Base-by-base conservation (phyloP, 352 stramenopile genomes). In the Phytophthora palmivora region DNA sequence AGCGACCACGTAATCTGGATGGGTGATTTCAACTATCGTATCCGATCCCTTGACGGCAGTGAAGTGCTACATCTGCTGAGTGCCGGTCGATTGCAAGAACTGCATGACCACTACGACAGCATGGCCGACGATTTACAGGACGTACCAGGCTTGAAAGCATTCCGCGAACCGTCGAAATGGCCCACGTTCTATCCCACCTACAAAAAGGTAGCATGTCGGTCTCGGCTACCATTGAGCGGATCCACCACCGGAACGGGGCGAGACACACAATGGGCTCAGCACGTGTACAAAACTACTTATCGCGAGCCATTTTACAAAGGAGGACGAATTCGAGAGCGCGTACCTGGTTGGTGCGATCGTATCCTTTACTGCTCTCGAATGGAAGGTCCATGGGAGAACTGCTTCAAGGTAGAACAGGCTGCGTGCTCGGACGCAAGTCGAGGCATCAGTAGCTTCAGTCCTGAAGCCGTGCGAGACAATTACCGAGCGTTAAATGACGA, bases 1-100 rank as follows among this genome's bases (percentile, higher is more conserved):
- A 91, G 87, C 24, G 76, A 91, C 51, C 82, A 95, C 47, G 72
- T 93, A 7, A 65, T 95, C 24, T 92, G 84, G 82, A 87, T 92
- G 71, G 87, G 87, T 2, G 84, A 95, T 60, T 84, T 95, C 33
- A 92, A 91, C 67, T 93, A 92, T 64, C 78, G 78, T 8, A 78
- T 91, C 50, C 63, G 84, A 24, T 70, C 59, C 4, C 62, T 88
- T 9, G 76, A 81, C 24, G 73, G 75, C 0, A 63, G 78, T 28
- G 69, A 79, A 7, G 79, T 89, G 53, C 45, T 88, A n/a, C 60
- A 61, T 16, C 53, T 84, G 11, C 45, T 93, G 7, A 64, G 46
- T 30, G 63, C 68, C 9, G 59, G 77, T 9, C 69, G 76, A 14
- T 62, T 87, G 19, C 49, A 81, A 21, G 79, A 89, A 42, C 65